These are phyloP conservation scores for Pichia exigua DNA, from an alignment of 805 yeast species.

Conservation along the genomic window DNA sequence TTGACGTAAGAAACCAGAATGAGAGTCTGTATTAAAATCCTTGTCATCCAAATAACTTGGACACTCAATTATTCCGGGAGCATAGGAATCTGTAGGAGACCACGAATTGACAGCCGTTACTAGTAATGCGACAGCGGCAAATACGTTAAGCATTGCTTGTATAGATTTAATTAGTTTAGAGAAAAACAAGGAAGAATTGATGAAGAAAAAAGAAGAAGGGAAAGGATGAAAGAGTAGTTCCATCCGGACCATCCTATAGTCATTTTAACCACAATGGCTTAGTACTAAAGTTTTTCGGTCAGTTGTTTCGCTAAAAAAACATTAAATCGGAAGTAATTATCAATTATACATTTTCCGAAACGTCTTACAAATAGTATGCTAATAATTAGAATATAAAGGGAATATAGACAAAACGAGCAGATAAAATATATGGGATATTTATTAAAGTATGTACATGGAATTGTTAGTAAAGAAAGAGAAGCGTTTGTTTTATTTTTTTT, in stretches of 20 bases:
- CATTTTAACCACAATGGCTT: no score
- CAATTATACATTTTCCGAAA: no score
- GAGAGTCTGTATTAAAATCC: conserved; percentile 9
- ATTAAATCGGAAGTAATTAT: no score
- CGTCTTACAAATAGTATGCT: no score
- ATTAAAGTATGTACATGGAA: neutral
- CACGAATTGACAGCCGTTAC: conserved; percentile 24
- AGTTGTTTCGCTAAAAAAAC: no score
- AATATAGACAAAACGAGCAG: neutral
- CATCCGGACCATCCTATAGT: no score
- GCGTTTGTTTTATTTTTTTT: no score
- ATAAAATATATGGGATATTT: neutral
- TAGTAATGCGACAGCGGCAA: neutral
- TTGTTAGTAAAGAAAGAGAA: neutral
- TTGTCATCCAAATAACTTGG: conserved; percentile 30
- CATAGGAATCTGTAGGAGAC: conserved; percentile 54
- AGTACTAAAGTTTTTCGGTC: no score
- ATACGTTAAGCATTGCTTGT: conserved; percentile 5
- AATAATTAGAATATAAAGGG: neutral
- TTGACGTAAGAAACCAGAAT: conserved; percentile 31
- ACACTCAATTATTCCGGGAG: conserved; percentile 53
- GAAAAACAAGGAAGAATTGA: neutral
- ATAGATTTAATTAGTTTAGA: neutral
- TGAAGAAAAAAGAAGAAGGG: neutral
- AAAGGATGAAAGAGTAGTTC: neutral